Base-by-base conservation (phyloP, 2,329 filamentous ascomycete genomes). In the Paraconiothyrium brasiliense region DNA sequence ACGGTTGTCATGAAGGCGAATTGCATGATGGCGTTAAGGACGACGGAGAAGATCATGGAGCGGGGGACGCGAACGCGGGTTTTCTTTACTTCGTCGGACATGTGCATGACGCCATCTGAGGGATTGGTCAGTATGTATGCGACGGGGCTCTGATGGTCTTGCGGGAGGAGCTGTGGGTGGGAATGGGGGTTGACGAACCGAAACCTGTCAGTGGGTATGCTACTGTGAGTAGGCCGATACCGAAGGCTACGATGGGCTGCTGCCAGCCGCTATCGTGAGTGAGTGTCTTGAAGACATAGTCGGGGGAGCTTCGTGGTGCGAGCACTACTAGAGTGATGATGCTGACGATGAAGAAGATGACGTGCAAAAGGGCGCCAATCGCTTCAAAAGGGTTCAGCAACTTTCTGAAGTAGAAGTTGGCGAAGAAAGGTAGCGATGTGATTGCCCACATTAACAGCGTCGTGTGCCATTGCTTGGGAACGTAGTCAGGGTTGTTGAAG, bases 321-420 rank as follows among this genome's bases (percentile, higher is more conserved):
- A 82, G 73, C 2, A 79, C 77, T 64, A 77, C 79, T 9, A 85
- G 67, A 3, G 79, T 77, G 44, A 83, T 79, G 20, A 85, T 73
- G 61, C 83, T 80, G 4, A 78, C 82, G 59, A 85, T 80, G 65
- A 85, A 82, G 16, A 83, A 84, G 13, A 80, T 65, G 10, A 85
- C 72, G 59, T 85, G 83, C 10, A 84, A 64, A 30, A 83, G 72
- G 5, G 83, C 73, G 16, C 83, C 75, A 9, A 80, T 61, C 1
- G 79, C 78, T 64, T 86, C 84, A 37, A 84, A 69, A 2, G 76
- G 65, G 4, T 82, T 84, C 6, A 85, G 72, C 1, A 80, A 58
- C 11, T 71, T 77, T 2, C 79, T 79, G 11, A 80, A 73, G 44
- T 81, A 75, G 14, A 79, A 79, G 66, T 85, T 85, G 55, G 81